Base-by-base conservation (phyloP, 2,329 filamentous ascomycete genomes). In the Piedraia hortae region DNA sequence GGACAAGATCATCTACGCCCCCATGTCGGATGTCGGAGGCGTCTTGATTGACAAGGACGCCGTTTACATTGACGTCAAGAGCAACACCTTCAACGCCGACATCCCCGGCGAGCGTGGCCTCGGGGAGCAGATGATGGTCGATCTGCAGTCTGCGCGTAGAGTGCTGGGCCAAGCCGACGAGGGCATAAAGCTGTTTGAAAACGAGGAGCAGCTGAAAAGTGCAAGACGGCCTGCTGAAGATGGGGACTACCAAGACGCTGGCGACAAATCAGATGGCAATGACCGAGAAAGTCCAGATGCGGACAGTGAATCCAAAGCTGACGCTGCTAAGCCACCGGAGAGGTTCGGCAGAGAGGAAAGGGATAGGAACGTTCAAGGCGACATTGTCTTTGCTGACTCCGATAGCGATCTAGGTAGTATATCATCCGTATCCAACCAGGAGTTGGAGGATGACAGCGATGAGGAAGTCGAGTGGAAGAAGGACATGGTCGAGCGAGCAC, bases 11-110 rank as follows among this genome's bases (percentile, higher is more conserved):
- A 52, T 97, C 4, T 88, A 91, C 45, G 88, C 85, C 3, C 88
- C 85, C 15, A 93, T 97, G 82, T 90, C 80, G 12, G 85, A 97
- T 46, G 78, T 90, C 15, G 88, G 80, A 32, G 85, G 85, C 36
- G 62, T 97, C 7, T 67, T 93, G 41, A 82, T 97, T 22, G 85
- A 97, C 34, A 89, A 89, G 28, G 85, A 97, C 46, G 80, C 82
- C 5, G 80, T 97, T 16, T 97, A 89, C 51, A 91, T 71, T 30
- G 62, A 71, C 36, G 48, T 71, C 19, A 70, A 67, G 40, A 63
- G 60, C 8, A 53, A 57, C 13, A 88, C 62, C 3, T 91, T 97
- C 32, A 52, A 65, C 29, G 65, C 74, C 6, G 59, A 58, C 4
- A 53, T 54, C 8, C 50, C 63, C 6, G 59, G 59, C 14, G 73